phyloP scores from a whole-genome alignment of 768 basidiomycete genomes.

The Sistotremastrum niveocremeum region DNA sequence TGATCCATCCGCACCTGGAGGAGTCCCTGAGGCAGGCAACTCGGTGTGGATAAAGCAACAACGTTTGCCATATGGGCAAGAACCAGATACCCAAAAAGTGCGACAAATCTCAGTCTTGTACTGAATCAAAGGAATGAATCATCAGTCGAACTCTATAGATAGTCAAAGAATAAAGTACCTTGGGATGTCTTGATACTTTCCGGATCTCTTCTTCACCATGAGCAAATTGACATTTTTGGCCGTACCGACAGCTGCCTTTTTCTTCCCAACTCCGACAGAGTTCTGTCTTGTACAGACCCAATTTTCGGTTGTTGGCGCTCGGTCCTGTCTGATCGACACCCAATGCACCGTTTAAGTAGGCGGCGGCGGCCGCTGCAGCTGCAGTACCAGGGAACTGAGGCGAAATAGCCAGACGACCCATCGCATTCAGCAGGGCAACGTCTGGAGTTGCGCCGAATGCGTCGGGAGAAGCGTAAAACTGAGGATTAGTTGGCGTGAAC shows the following conservation, averaged over 20 bases:
- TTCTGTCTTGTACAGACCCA: slow-evolving; percentile 85
- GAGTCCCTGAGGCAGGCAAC: slow-evolving; percentile 48
- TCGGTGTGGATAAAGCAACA: slow-evolving; percentile 94
- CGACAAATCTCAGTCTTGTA: slow-evolving; percentile 91
- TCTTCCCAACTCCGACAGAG: slow-evolving; percentile 88
- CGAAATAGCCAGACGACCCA: slow-evolving; percentile 18
- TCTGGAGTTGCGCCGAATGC: slow-evolving; percentile 49
- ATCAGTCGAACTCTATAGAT: slow-evolving; percentile 9
- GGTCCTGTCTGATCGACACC: slow-evolving; percentile 32
- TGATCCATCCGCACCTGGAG: slow-evolving; percentile 33
- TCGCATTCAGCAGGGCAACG: slow-evolving; percentile 32
- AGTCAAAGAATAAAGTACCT: slow-evolving; percentile 33
- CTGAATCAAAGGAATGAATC: slow-evolving; percentile 21
- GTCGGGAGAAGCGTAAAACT: slow-evolving; percentile 54
- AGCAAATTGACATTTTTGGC: slow-evolving; percentile 83
- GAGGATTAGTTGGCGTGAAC: slow-evolving; percentile 40
- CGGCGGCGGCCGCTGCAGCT: slow-evolving; percentile 4
- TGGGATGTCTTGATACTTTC: slow-evolving; percentile 75
- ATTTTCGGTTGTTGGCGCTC: slow-evolving; percentile 83
- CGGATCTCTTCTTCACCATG: slow-evolving; percentile 85
- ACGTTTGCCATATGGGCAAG: slow-evolving; percentile 83
- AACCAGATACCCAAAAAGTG: slow-evolving; percentile 92
- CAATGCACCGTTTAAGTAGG: background rate
- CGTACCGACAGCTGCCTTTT: slow-evolving; percentile 77
- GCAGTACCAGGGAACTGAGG: background rate